Base-by-base conservation (phyloP, 495 filamentous ascomycete species). In the Bathelium albidoporum region DNA sequence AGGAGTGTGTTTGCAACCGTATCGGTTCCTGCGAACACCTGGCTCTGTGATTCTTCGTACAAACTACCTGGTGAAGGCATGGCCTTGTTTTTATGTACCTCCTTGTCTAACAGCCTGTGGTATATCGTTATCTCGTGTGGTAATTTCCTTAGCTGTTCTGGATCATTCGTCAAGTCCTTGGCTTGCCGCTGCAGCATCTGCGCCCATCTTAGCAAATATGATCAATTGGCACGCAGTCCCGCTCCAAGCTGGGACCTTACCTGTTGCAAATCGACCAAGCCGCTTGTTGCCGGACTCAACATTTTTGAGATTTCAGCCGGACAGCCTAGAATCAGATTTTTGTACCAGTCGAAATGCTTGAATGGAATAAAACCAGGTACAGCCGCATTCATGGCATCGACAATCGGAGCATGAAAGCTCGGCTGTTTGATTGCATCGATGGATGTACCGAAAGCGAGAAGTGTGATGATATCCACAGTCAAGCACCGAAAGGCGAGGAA, bases 11-110 rank as follows among this genome's bases (percentile, higher is more conserved):
- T 68, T 4, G 64, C 73, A 12, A 74, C 72, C 12, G 79, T 79
- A 59, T 78, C 71, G 5, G 71, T 69, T 5, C 79, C 79, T 2
- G 73, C 78, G 64, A 77, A 76, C 22, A 80, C 59, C 49, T 79
- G 61, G 1, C 71, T 64, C 59, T 69, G 65, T 1, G 73, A 70
- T 68, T 79, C 77, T 12, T 77, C 74, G 39, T 65, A 69, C 16
- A 79, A 62, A 36, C 62, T 64, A 36, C 63, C 62, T 11, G 61
- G 52, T 22, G 58, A 39, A 18, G 68, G 66, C 24, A 72, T 49
- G n/a, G 58, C 58, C 10, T 53, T 62, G 22, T 52, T 68, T n/a
- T 63, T 55, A 59, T 75, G 62, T 16, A 65, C 65, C 1, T 71
- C 61, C 0, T 62, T 60, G 32, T 74, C 70, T 9, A 79, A 52